A percentile compares a stretch with the other conserved stretches of the same genome.
These are phyloP conservation scores for Cymodocea nodosa DNA, from an alignment of 116 monocot species.

Conservation along the genomic window DNA sequence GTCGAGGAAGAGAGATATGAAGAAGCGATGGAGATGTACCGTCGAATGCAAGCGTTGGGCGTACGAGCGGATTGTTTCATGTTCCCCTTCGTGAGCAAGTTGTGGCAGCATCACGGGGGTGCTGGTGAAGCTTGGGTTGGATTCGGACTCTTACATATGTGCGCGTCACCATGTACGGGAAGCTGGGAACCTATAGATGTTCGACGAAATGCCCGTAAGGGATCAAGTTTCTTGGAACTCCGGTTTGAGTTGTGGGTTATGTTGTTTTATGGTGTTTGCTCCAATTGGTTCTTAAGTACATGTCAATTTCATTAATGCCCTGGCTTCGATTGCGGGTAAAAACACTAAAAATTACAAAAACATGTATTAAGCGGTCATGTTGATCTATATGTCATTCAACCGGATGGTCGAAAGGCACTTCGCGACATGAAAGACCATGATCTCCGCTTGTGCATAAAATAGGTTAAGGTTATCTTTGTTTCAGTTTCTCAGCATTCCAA, in stretches of 20 bases:
- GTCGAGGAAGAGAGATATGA: conserved; percentile 18
- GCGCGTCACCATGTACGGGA: conserved; percentile 52
- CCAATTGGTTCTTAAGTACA: conserved; percentile 23
- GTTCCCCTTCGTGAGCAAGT: conserved; percentile 61
- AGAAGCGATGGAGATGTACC: conserved; percentile 42
- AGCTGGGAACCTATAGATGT: conserved; percentile 42
- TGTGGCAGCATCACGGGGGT: no score
- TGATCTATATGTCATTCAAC: conserved; percentile 33
- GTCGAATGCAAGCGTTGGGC: conserved; percentile 28
- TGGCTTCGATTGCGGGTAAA: conserved; percentile 53
- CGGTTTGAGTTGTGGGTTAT: conserved; percentile 26
- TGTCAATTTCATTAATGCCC: conserved; percentile 22
- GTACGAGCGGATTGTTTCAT: conserved; percentile 46
- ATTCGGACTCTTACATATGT: conserved; percentile 43
- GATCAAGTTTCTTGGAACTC: conserved; percentile 77
- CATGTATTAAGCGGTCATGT: no score
- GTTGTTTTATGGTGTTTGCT: conserved; percentile 19
- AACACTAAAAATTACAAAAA: no score
- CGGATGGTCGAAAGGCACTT: conserved; percentile 38
- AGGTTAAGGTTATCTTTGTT: no score
- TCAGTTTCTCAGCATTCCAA: no score
- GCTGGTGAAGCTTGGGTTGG: conserved; percentile 54
- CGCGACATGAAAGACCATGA: conserved; percentile 70
- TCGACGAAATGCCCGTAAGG: conserved; percentile 47
- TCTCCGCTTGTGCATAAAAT: conserved; percentile 44